A percentile compares a stretch with the other conserved stretches of the same genome.
phyloP scores from a whole-genome alignment of 108 stramenopile genomes.

The Skeletonema menzelii region DNA sequence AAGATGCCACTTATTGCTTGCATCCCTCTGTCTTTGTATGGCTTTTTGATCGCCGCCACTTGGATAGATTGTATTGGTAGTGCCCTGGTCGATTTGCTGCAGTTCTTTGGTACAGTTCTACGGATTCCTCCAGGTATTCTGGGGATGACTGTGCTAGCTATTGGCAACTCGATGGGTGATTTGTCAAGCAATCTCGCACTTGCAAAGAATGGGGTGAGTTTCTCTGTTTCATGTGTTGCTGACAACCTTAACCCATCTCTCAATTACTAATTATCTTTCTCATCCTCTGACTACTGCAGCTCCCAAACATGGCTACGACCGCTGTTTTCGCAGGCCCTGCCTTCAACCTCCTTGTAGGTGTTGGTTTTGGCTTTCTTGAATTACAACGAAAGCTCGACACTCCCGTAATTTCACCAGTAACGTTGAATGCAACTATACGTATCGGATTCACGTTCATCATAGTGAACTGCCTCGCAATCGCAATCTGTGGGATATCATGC shows the following conservation, averaged over 20 bases:
- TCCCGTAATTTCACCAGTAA: constrained; percentile 38
- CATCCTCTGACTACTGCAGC: not conserved
- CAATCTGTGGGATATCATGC: constrained; percentile 47
- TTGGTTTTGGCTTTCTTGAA: constrained; percentile 41
- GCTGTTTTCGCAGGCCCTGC: constrained; percentile 55
- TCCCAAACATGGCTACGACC: constrained; percentile 53
- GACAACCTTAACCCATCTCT: too few species aligned
- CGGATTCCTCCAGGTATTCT: constrained; percentile 55
- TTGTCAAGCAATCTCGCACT: constrained; percentile 68
- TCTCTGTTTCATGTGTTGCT: too few species aligned
- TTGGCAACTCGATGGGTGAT: constrained; percentile 80
- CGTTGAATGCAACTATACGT: constrained; percentile 53
- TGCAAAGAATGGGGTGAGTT: constrained; percentile 51
- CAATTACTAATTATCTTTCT: too few species aligned
- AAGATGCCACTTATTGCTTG: constrained; percentile 35
- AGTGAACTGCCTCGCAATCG: constrained; percentile 58
- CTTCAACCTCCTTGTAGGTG: constrained; percentile 76
- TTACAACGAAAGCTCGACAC: constrained; percentile 25
- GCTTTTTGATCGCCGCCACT: constrained; percentile 55
- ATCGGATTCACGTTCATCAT: constrained; percentile 72
- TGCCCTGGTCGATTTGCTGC: constrained; percentile 57
- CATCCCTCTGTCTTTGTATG: constrained; percentile 44
- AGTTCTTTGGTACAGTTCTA: constrained; percentile 50
- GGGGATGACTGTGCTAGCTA: constrained; percentile 75
- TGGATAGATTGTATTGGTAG: constrained; percentile 77